Evolutionary conservation across 2,329 filamentous ascomycete species (phyloP), one percentile per base, ranked within the genome.

Genomic region (Trichophyton schoenleinii): DNA sequence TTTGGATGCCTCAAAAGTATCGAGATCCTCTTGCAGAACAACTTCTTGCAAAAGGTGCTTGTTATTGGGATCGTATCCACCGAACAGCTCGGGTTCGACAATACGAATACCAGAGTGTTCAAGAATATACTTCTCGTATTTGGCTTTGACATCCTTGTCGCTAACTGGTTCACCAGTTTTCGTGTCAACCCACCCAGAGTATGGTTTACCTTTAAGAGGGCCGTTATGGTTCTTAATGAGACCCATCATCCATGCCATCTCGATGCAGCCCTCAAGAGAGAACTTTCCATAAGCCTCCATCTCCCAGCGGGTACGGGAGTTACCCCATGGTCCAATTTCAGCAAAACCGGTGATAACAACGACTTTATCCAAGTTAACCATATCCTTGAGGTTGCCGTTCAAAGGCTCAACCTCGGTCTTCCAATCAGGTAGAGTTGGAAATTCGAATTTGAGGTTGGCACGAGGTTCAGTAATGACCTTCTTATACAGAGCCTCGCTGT

Each of bases 201-300:
- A 97, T 66, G 88, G 88, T 79, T 95, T 88, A 73, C 94, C 94
- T 80, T 99, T 99, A 73, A 99, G 84, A 36, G 87, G 86, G 18
- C 94, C 94, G 68, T 97, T 97, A 80, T 96, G 89, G 75, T 99
- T 95, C 82, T 92, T 96, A 80, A 99, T 97, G 63, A 97, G 85
- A 71, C 94, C 94, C 92, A 97, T 99, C 75, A 99, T 90, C 94
- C 94, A 99, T 36, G 94, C 91, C 94, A 99, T 99, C 77, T 99
- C 94, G 63, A 99, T 87, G 70, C 94, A 97, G 34, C 94, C 94
- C 75, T 99, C 95, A 13, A 99, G 84, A 7, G 94, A 97, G 79
- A 99, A 99, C 71, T 96, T 84, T 72, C 94, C 94, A 67, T 91
- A 86, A 1, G 94, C 91, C 75, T 99, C 94, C 92, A 99, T 99